Evolutionary conservation across 805 yeast genomes (phyloP).

Genomic region (Saccharomycopsis babjevae): DNA sequence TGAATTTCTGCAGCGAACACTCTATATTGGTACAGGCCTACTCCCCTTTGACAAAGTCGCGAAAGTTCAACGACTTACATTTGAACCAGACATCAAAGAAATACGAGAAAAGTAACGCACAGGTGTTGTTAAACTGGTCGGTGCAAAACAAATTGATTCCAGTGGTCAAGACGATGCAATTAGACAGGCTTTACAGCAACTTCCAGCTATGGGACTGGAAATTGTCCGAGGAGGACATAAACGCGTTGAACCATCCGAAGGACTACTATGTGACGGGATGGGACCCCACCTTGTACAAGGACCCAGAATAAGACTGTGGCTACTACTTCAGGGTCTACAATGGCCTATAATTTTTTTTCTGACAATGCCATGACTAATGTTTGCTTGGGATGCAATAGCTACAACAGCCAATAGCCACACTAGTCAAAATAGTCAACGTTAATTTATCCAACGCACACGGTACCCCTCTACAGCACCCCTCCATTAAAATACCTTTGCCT

Average conservation of each 20-base stretch:
- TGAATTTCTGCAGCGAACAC: slow-evolving; percentile 25
- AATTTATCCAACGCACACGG: no score
- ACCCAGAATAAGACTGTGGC: neutral
- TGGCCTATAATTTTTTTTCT: no score
- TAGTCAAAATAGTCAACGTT: no score
- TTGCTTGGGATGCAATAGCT: no score
- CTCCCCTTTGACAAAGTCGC: slow-evolving; percentile 32
- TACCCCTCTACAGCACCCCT: no score
- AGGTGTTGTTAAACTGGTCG: slow-evolving; percentile 39
- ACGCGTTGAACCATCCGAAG: slow-evolving; percentile 28
- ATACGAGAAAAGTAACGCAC: slow-evolving; percentile 34
- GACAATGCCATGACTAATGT: no score
- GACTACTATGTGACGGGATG: slow-evolving; percentile 18
- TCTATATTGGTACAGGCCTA: slow-evolving; percentile 29
- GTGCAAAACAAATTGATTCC: slow-evolving; percentile 34
- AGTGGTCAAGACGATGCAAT: slow-evolving; percentile 14
- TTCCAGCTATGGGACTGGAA: slow-evolving; percentile 30
- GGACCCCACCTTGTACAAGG: slow-evolving; percentile 18
- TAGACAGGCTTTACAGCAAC: slow-evolving; percentile 31
- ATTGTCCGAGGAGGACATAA: slow-evolving; percentile 27
- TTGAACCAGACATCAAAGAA: slow-evolving; percentile 29
- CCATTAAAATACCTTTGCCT: no score
- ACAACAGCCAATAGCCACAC: no score
- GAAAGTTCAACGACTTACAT: slow-evolving; percentile 23
- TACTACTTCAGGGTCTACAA: no score